A percentile compares a stretch with the other conserved stretches of the same genome.
Conservation (phyloP, 2,329 filamentous ascomycete genomes). For the Colletotrichum sansevieriae region DNA sequence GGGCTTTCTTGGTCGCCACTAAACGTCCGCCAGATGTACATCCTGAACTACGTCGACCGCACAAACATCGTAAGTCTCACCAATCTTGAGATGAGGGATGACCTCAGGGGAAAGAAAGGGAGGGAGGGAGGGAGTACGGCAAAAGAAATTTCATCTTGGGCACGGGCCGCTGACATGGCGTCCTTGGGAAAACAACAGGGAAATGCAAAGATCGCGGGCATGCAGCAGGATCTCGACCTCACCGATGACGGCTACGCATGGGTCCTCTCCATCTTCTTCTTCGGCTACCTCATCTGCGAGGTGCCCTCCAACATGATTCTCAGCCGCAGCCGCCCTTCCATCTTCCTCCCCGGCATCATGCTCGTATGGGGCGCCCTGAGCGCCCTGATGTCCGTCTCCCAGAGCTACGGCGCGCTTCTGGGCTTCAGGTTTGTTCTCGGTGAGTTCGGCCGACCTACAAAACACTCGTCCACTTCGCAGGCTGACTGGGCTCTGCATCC, state of each 20-base stretch:
- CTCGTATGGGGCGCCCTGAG: constrained; percentile 60
- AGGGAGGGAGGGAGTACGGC: neutral
- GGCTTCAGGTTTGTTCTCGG: constrained; percentile 60
- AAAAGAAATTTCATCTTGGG: neutral
- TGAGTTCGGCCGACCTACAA: too few species aligned
- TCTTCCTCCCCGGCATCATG: constrained; percentile 67
- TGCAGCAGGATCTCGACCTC: constrained; percentile 60
- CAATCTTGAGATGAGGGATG: neutral
- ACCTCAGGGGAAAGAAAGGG: too few species aligned
- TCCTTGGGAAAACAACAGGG: constrained; percentile 45
- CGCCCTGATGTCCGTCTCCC: constrained; percentile 63
- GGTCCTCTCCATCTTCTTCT: constrained; percentile 66
- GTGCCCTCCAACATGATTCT: constrained; percentile 68
- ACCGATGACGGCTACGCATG: constrained; percentile 64
- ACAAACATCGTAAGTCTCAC: constrained; percentile 46
- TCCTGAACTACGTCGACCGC: constrained; percentile 48
- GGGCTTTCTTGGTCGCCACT: neutral
- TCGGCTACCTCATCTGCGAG: constrained; percentile 66
- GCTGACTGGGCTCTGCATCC: too few species aligned
- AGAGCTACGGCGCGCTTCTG: constrained; percentile 61
- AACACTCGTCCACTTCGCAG: too few species aligned
- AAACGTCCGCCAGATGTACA: constrained; percentile 42
- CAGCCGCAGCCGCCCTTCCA: constrained; percentile 59
- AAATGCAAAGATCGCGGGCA: constrained; percentile 65
- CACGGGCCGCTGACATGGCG: constrained; percentile 12